These are phyloP conservation scores for Mangifera indica DNA, from an alignment of 345 rosid species.

Conservation along the genomic window DNA sequence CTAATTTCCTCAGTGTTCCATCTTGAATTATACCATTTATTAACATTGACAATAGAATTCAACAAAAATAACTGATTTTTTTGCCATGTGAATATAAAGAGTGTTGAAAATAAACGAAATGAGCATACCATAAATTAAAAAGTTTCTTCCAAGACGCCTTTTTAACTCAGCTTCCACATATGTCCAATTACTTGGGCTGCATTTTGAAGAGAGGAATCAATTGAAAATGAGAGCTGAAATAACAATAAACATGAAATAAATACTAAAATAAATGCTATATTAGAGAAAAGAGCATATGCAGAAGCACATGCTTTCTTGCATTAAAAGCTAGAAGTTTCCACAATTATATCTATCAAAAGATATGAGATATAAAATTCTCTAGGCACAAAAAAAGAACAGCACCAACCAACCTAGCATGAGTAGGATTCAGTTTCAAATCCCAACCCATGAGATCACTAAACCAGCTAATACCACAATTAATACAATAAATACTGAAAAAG, in stretches of 20 bases:
- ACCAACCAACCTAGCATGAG: no score
- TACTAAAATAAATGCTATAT: neutral
- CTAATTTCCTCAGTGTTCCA: neutral
- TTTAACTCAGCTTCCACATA: conserved; percentile 93
- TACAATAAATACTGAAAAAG: neutral
- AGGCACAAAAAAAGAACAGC: neutral
- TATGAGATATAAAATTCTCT: neutral
- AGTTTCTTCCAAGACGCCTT: conserved; percentile 80
- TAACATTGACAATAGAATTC: neutral
- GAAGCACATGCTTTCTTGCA: conserved; percentile 2
- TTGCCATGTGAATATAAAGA: neutral
- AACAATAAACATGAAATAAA: neutral
- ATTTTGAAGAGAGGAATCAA: conserved; percentile 30
- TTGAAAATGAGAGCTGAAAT: neutral
- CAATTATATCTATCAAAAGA: neutral
- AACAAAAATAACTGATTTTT: neutral
- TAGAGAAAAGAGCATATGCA: neutral
- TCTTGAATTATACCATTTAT: neutral
- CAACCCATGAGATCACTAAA: no score
- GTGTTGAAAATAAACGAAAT: neutral
- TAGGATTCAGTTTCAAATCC: no score
- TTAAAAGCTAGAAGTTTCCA: neutral
- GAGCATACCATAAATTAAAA: conserved; percentile 71
- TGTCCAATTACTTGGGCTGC: conserved; percentile 95
- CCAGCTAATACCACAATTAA: neutral